Evolutionary conservation across 192 early-diverging fungal genomes (phyloP).

Genomic region (Podila epigama): DNA sequence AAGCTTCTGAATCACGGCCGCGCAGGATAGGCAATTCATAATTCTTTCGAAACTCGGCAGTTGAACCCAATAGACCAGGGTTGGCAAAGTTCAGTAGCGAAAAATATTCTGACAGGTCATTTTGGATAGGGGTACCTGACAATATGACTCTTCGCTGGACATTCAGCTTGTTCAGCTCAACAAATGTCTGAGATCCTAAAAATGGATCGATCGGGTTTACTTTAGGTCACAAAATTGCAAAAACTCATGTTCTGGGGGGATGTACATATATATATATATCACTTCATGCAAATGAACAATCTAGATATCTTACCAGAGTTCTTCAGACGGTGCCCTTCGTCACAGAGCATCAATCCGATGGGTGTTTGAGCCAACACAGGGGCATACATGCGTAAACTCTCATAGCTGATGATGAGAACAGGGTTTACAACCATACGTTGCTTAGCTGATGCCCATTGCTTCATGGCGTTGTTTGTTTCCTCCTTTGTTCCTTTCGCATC

Average conservation of each 20-base stretch:
- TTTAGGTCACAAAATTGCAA: no score
- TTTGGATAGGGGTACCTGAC: constrained; percentile 93
- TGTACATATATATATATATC: no score
- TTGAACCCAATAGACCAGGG: constrained; percentile 89
- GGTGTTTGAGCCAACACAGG: constrained; percentile 77
- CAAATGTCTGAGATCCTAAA: constrained; percentile 79
- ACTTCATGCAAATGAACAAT: no score
- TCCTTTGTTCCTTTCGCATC: constrained; percentile 92
- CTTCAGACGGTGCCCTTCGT: constrained; percentile 97
- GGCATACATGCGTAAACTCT: constrained; percentile 88
- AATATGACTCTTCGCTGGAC: constrained; percentile 93
- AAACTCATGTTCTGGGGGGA: no score
- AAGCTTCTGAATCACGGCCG: constrained; percentile 91
- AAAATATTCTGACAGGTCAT: constrained; percentile 93
- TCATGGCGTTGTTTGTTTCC: constrained; percentile 78
- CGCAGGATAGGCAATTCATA: constrained; percentile 95
- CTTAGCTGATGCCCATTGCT: constrained; percentile 81
- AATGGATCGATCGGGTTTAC: not conserved
- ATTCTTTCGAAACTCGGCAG: constrained; percentile 88
- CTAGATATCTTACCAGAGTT: constrained; percentile 86
- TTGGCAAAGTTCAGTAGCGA: constrained; percentile 94
- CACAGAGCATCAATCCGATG: constrained; percentile 93
- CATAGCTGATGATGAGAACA: constrained; percentile 98
- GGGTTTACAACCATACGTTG: constrained; percentile 88
- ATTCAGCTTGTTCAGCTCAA: constrained; percentile 82